Conservation (phyloP, 176 grass and related monocot species). For the Paspalum notatum region DNA sequence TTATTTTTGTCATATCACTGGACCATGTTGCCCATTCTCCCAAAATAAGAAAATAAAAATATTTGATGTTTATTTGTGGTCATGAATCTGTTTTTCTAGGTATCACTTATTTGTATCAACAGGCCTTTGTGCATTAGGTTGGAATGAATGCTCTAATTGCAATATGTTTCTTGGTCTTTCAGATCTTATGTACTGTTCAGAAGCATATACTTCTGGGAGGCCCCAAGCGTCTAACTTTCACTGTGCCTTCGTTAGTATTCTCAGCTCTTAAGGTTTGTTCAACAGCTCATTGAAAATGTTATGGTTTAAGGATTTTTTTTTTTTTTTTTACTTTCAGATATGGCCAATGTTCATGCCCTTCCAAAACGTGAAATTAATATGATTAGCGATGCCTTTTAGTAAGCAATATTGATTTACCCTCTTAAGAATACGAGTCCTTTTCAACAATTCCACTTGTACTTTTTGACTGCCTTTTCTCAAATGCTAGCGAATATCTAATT, state of each 20-base stretch:
- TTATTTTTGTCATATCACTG: constrained; percentile 11
- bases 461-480: background rate
- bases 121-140: constrained; percentile 16
- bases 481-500: background rate
- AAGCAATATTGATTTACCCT: constrained; percentile 11
- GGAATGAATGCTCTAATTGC: constrained; percentile 32
- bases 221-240: constrained; percentile 85
- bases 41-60: background rate
- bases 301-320: background rate
- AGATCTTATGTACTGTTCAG: constrained; percentile 93
- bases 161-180: constrained; percentile 47
- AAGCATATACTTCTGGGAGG: constrained; percentile 98
- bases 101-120: constrained; percentile 20
- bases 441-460: background rate
- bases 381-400: constrained; percentile 13
- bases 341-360: background rate
- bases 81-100: constrained; percentile 4
- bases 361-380: constrained; percentile 11
- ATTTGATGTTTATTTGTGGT: constrained; percentile 5
- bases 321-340: constrained; percentile 2
- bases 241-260: constrained; percentile 83
- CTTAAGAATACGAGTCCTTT: background rate
- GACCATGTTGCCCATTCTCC: background rate
- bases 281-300: constrained; percentile 22
- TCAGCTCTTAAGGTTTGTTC: constrained; percentile 85